phyloP scores from a whole-genome alignment of 345 rosid species.

The Jatropha curcas region DNA sequence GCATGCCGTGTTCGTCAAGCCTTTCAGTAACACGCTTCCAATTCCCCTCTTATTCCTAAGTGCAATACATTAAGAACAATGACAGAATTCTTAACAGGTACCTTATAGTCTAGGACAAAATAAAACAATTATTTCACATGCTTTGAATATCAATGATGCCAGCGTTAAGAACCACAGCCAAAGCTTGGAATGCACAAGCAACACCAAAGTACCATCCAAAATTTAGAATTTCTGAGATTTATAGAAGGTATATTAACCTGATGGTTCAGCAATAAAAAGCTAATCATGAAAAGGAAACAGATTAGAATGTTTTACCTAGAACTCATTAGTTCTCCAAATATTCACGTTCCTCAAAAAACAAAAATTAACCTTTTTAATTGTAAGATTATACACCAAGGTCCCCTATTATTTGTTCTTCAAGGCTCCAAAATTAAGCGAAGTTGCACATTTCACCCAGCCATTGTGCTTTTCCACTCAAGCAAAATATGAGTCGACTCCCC shows the following conservation, averaged over 20 bases:
- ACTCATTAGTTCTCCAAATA: not conserved
- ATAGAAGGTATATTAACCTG: too few species aligned
- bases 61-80: conserved; percentile 42
- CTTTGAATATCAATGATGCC: conserved; percentile 1
- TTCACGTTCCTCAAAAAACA: not conserved
- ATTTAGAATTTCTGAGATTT: too few species aligned
- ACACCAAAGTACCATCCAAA: not conserved
- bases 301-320: not conserved
- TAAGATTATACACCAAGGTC: too few species aligned
- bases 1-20: conserved; percentile 28
- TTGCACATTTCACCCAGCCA: too few species aligned
- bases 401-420: too few species aligned
- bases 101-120: not conserved
- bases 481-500: too few species aligned
- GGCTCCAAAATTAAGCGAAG: too few species aligned
- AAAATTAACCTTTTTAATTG: not conserved
- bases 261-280: not conserved
- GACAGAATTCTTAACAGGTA: not conserved
- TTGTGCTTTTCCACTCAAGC: too few species aligned
- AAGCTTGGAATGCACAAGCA: not conserved
- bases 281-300: not conserved
- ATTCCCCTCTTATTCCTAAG: conserved; percentile 63
- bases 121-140: not conserved
- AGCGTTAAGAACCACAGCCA: too few species aligned
- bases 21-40: conserved; percentile 32